Evolutionary conservation across 352 stramenopile species (phyloP).

Genomic region (Hyaloperonospora arabidopsidis): DNA sequence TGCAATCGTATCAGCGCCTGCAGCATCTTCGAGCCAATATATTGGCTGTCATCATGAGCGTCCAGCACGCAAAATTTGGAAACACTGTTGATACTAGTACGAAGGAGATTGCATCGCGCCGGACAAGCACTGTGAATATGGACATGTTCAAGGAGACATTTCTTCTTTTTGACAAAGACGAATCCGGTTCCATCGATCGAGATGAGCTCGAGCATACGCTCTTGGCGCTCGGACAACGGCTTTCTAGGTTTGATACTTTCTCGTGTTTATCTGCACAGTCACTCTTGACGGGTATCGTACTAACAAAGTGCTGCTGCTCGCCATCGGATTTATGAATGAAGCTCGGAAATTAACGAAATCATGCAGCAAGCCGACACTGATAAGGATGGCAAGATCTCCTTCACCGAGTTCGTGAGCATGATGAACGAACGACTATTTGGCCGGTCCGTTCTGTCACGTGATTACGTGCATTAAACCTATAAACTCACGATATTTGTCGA

Average conservation of each 20-base stretch:
- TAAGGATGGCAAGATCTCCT: conserved; percentile 67
- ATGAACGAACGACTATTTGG: conserved; percentile 69
- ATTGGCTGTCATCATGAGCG: conserved; percentile 58
- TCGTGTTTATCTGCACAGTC: neutral
- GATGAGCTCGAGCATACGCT: conserved; percentile 50
- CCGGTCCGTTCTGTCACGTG: conserved; percentile 7
- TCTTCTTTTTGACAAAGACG: conserved; percentile 66
- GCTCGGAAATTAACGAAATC: conserved; percentile 54
- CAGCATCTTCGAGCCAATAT: conserved; percentile 73
- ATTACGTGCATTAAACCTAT: neutral
- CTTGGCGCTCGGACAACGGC: conserved; percentile 44
- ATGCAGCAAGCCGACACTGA: conserved; percentile 63
- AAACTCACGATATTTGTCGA: neutral
- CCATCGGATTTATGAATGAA: conserved; percentile 13
- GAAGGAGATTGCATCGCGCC: conserved; percentile 19
- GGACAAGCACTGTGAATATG: conserved; percentile 60
- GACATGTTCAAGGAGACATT: conserved; percentile 80
- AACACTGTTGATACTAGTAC: conserved; percentile 11
- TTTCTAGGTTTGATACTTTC: conserved; percentile 28
- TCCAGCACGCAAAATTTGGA: conserved; percentile 52
- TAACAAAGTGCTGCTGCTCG: neutral
- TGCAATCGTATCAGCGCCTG: conserved; percentile 59
- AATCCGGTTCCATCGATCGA: conserved; percentile 59
- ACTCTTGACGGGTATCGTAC: neutral
- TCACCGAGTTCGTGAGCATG: conserved; percentile 69